A percentile compares a stretch with the other conserved stretches of the same genome.
Evolutionary conservation across 805 yeast genomes (phyloP).

Genomic region (Ogataea angusta): DNA sequence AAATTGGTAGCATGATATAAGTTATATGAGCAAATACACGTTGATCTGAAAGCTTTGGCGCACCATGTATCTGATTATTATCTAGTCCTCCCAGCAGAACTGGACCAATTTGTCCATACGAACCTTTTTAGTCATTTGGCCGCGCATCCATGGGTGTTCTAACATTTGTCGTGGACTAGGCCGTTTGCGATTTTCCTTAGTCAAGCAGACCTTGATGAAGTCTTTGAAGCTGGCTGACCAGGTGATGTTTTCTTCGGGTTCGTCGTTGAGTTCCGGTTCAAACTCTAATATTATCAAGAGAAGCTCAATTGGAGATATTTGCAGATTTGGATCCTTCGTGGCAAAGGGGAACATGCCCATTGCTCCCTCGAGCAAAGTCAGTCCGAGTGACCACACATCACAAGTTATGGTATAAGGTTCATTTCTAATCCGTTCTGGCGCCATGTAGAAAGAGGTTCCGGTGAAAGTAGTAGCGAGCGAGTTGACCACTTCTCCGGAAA

Average conservation of each 20-base stretch:
- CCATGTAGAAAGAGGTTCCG: conserved; percentile 98
- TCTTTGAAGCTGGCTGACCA: conserved; percentile 86
- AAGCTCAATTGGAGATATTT: conserved; percentile 79
- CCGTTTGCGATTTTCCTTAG: conserved; percentile 72
- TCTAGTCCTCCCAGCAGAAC: conserved; percentile 58
- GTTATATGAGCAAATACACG: neutral
- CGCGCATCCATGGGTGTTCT: conserved; percentile 87
- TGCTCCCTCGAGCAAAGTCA: conserved; percentile 90
- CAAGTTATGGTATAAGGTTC: conserved; percentile 93
- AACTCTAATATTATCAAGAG: conserved; percentile 76
- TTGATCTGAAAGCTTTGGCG: neutral
- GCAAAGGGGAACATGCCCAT: conserved; percentile 85
- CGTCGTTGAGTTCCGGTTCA: conserved; percentile 77
- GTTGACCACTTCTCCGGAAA: conserved; percentile 93
- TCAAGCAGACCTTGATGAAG: conserved; percentile 76
- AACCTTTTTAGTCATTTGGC: conserved; percentile 68
- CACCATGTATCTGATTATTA: neutral
- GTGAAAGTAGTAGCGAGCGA: conserved; percentile 95
- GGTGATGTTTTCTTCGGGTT: conserved; percentile 64
- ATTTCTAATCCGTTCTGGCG: conserved; percentile 95
- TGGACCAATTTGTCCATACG: conserved; percentile 83
- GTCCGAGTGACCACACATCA: conserved; percentile 95
- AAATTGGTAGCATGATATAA: conserved; percentile 10
- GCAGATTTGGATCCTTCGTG: conserved; percentile 33
- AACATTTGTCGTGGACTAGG: conserved; percentile 95